Base-by-base conservation (phyloP, 192 early-diverging fungal species). In the Powellomyces hirtus region DNA sequence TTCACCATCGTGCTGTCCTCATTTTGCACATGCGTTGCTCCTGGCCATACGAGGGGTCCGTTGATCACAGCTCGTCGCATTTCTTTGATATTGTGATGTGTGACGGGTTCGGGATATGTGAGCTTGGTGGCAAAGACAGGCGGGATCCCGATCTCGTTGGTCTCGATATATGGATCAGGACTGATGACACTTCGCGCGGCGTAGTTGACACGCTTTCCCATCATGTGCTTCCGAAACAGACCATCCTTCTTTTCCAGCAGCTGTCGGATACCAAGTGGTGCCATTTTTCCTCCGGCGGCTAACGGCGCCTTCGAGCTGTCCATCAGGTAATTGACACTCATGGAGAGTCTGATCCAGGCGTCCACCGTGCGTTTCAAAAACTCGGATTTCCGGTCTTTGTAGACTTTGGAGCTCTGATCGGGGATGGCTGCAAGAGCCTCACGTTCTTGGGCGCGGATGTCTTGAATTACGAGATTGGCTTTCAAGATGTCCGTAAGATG, bases 151-250 rank as follows among this genome's bases (percentile, higher is more conserved):
- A 99, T 95, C 80, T 99, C 97, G 71, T 88, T 90, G 1, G 96
- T 97, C 67, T 99, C 97, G 55, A 99, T 91, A 71, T 96, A 94
- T 8, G 94, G 94, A 74, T 99, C 97, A 11, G 97, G 97, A 60
- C 90, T 92, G 74, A 99, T 99, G 57, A 99, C 97, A 46, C 90
- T 92, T 53, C 97, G 90, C 7, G 96, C 97, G 2, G 97, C 94
- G 73, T 90, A 98, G 84, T 99, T 99, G 79, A 99, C 97, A 70
- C 97, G 91, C 81, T 99, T 99, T 58, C 97, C 97, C 97, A 99
- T 99, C 95, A 99, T 97, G 78, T 99, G 95, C 82, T 94, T 97
- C 55, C 97, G 86, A 82, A 99, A 98, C 56, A 99, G 79, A 67
- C 97, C 97, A 73, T 98, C 94, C 84, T 99, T 99, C 89, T 98